phyloP scores from a whole-genome alignment of 2,329 filamentous ascomycete species.

The Aaosphaeria pasadenensis region DNA sequence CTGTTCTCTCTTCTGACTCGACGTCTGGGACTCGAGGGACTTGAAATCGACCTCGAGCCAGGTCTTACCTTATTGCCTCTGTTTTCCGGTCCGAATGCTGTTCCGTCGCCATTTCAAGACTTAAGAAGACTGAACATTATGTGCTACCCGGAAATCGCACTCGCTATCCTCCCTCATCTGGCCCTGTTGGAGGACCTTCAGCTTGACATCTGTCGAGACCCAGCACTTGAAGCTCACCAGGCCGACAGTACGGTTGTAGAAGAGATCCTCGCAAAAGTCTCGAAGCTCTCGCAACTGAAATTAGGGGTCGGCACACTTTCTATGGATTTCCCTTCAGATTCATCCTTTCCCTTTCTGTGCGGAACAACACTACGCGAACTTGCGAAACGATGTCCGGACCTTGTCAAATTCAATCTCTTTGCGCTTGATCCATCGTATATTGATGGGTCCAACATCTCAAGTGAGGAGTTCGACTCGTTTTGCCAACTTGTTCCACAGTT shows the following conservation, averaged over 20 bases:
- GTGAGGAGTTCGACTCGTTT: conserved; percentile 23
- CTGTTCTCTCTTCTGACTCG: conserved; percentile 25
- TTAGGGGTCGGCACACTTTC: conserved; percentile 2
- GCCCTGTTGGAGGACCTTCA: conserved; percentile 20
- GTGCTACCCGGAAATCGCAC: conserved; percentile 31
- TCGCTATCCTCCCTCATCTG: conserved; percentile 23
- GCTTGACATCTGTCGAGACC: conserved; percentile 26
- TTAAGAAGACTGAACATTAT: conserved; percentile 23
- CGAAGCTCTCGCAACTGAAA: conserved; percentile 18
- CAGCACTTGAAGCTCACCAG: conserved; percentile 9
- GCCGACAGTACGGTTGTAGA: conserved; percentile 19
- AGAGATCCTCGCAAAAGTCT: conserved; percentile 13
- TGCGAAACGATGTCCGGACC: conserved; percentile 15
- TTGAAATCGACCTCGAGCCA: conserved; percentile 33
- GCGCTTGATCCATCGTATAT: conserved; percentile 24
- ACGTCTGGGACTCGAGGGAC: conserved; percentile 16
- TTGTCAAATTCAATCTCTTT: conserved; percentile 25
- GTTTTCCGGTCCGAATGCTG: conserved; percentile 13
- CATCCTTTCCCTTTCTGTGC: conserved; percentile 15
- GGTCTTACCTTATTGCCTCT: conserved; percentile 18
- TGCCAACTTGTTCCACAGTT: conserved; percentile 21
- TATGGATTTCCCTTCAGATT: conserved; percentile 17
- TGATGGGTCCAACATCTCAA: conserved; percentile 24
- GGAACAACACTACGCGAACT: conserved; percentile 20
- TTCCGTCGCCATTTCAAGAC: conserved; percentile 15